Evolutionary conservation across 495 filamentous ascomycete genomes (phyloP).

Genomic region (Aspergillus heteromorphus): DNA sequence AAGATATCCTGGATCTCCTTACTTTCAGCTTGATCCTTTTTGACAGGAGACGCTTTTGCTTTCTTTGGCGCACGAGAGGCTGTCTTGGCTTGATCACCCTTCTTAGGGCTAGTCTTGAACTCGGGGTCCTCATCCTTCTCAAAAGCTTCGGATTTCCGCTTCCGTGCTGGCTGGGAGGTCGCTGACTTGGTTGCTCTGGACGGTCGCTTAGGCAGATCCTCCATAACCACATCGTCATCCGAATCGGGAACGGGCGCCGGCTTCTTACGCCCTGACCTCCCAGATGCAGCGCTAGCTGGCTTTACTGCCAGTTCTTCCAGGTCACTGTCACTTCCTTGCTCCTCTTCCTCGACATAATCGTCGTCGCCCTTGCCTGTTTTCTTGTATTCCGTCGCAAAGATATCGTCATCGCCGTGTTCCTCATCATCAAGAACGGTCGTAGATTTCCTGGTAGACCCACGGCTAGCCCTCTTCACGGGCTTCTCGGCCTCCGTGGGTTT

Average conservation of each 20-base stretch:
- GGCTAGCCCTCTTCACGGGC: constrained; percentile 26
- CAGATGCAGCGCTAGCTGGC: constrained; percentile 25
- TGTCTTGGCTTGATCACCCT: constrained; percentile 26
- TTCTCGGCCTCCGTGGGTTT: constrained; percentile 14
- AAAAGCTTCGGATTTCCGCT: constrained; percentile 54
- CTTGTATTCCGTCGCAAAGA: constrained; percentile 59
- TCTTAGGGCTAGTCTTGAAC: constrained; percentile 26
- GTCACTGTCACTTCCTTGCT: constrained; percentile 48
- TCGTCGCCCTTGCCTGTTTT: constrained; percentile 60
- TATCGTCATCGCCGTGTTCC: constrained; percentile 66
- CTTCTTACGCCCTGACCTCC: constrained; percentile 36
- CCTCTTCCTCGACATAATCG: constrained; percentile 61
- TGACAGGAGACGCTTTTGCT: constrained; percentile 53
- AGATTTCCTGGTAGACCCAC: constrained; percentile 28
- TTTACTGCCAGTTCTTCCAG: constrained; percentile 35
- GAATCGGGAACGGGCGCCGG: constrained; percentile 35
- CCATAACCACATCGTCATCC: constrained; percentile 47
- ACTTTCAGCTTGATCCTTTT: constrained; percentile 58
- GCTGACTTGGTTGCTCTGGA: constrained; percentile 31
- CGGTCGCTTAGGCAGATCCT: constrained; percentile 34
- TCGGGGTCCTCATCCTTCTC: constrained; percentile 40
- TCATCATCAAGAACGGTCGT: constrained; percentile 49
- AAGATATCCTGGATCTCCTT: constrained; percentile 73
- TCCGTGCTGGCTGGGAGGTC: constrained; percentile 34
- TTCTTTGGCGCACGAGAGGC: constrained; percentile 52